phyloP scores from a whole-genome alignment of 164 flowering plant species.

The Kalanchoe fedtschenkoi region DNA sequence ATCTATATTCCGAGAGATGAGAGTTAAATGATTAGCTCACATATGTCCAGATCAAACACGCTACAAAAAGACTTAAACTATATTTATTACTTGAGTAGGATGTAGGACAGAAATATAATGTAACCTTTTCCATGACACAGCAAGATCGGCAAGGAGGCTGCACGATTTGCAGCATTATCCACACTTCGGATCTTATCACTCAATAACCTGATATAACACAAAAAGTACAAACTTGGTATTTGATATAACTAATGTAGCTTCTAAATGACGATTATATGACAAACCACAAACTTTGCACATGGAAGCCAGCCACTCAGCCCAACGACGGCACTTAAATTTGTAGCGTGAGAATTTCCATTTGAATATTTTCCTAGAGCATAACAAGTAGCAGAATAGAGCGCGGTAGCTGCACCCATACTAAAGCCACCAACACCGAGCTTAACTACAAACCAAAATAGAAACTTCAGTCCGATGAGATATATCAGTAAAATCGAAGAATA shows the following conservation, averaged over 20 bases:
- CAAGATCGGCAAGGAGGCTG: conserved; percentile 33
- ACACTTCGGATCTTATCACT: not conserved
- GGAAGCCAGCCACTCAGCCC: conserved; percentile 11
- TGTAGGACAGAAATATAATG: not conserved
- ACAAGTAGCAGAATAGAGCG: conserved; percentile 8
- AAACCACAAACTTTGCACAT: conserved; percentile 2
- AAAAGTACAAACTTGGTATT: not conserved
- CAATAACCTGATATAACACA: not conserved
- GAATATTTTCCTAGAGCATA: conserved; percentile 7
- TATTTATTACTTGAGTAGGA: not conserved
- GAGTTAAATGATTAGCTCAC: not conserved
- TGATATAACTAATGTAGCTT: not conserved
- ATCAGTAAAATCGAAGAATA: too few relatives aligned
- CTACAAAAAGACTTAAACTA: not conserved
- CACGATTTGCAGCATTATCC: conserved; percentile 25
- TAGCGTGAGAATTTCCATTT: not conserved
- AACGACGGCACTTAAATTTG: conserved; percentile 2
- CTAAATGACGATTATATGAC: not conserved
- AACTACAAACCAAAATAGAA: conserved; percentile 11
- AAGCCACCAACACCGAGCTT: conserved; percentile 29
- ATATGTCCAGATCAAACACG: not conserved
- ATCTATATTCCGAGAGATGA: not conserved
- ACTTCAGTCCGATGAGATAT: not conserved
- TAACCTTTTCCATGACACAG: conserved; percentile 37
- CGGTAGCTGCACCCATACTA: conserved; percentile 10